phyloP scores from a whole-genome alignment of 495 filamentous ascomycete genomes.

The Aspergillus carlsbadensis region DNA sequence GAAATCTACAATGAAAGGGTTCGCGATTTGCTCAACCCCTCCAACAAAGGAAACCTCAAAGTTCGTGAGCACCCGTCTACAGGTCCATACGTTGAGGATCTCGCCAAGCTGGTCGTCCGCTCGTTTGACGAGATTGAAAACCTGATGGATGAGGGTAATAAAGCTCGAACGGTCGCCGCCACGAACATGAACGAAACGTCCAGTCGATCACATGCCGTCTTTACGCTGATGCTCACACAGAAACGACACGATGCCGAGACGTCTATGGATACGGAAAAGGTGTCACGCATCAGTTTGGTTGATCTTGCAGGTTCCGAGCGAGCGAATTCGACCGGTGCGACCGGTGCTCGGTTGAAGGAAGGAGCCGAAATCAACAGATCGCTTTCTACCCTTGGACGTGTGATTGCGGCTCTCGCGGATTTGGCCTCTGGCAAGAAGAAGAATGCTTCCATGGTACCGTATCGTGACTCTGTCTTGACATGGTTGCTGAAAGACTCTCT shows the following conservation, averaged over 20 bases:
- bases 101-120: constrained; percentile 96
- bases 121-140: constrained; percentile 95
- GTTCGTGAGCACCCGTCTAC: constrained; percentile 97
- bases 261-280: constrained; percentile 94
- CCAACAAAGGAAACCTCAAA: constrained; percentile 94
- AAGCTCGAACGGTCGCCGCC: constrained; percentile 94
- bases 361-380: constrained; percentile 99
- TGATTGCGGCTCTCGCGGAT: constrained; percentile 95
- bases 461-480: constrained; percentile 94
- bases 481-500: constrained; percentile 98
- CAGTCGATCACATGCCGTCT: constrained; percentile 96
- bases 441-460: constrained; percentile 82
- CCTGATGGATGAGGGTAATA: constrained; percentile 99
- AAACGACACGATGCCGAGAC: constrained; percentile 92
- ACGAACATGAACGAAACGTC: constrained; percentile 99
- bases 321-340: constrained; percentile 93
- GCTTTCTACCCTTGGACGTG: constrained; percentile 92
- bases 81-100: constrained; percentile 95
- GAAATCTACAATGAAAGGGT: constrained; percentile 99
- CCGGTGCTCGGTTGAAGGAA: constrained; percentile 93
- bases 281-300: constrained; percentile 95
- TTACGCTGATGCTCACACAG: constrained; percentile 93
- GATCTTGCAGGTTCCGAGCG: constrained; percentile 97
- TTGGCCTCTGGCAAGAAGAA: constrained; percentile 85
- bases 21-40: constrained; percentile 91